phyloP scores from a whole-genome alignment of 1,139 yeast species.

The Sporopachydermia cereana region DNA sequence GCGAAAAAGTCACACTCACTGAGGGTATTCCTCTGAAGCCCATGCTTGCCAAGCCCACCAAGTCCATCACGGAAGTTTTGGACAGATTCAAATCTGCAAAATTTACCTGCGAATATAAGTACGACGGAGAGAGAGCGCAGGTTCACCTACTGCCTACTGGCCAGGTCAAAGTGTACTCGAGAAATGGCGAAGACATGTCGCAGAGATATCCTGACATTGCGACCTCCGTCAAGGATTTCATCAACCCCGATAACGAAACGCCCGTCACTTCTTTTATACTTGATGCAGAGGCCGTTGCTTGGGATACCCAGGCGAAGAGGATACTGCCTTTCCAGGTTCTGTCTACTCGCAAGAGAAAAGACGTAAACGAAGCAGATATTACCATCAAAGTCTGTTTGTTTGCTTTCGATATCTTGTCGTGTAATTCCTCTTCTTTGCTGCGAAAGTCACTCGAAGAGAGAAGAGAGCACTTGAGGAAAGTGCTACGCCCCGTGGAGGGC shows the following conservation, averaged over 20 bases:
- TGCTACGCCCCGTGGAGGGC: constrained; percentile 55
- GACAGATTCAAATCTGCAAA: constrained; percentile 77
- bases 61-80: constrained; percentile 77
- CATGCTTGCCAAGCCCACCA: constrained; percentile 97
- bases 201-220: constrained; percentile 88
- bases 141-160: constrained; percentile 69
- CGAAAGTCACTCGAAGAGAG: constrained; percentile 62
- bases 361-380: constrained; percentile 75
- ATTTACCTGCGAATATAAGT: constrained; percentile 92
- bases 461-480: constrained; percentile 43
- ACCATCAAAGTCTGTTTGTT: constrained; percentile 86
- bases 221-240: constrained; percentile 51
- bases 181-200: constrained; percentile 97
- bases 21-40: constrained; percentile 97
- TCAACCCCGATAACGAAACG: constrained; percentile 27
- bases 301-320: constrained; percentile 67
- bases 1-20: constrained; percentile 58
- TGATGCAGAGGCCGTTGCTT: constrained; percentile 98
- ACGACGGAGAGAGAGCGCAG: constrained; percentile 97
- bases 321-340: constrained; percentile 88
- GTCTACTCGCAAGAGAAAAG: constrained; percentile 89
- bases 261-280: constrained; percentile 47
- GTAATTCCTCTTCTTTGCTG: constrained; percentile 60
- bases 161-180: constrained; percentile 61
- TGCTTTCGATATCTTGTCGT: constrained; percentile 76